Percentiles rank a stretch among this genome's conserved stretches.
Evolutionary conservation across 2,329 filamentous ascomycete genomes (phyloP).

Genomic region (Exophiala viscosa): DNA sequence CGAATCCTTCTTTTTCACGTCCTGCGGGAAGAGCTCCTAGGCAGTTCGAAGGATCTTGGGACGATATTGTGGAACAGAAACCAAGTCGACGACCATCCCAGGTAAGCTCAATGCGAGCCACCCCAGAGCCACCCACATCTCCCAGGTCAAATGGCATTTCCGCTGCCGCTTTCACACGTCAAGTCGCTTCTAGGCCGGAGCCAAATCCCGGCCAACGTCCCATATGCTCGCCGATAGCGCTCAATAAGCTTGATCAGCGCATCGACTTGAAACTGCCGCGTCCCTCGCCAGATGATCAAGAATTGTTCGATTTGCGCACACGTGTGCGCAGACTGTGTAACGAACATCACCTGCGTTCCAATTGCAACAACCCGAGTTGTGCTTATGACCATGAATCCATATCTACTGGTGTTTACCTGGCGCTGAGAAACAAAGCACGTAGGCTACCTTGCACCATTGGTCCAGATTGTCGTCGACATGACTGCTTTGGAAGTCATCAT

Average conservation of each 20-base stretch:
- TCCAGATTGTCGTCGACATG: constrained; percentile 40
- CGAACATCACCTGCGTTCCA: constrained; percentile 20
- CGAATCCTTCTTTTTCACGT: not conserved
- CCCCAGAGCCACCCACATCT: not conserved
- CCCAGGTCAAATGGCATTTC: constrained; percentile 4
- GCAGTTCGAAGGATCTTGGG: constrained; percentile 20
- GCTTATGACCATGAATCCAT: constrained; percentile 46
- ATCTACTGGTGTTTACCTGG: constrained; percentile 37
- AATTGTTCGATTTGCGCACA: constrained; percentile 14
- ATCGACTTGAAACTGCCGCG: constrained; percentile 22
- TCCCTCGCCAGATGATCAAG: constrained; percentile 7
- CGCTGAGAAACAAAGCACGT: constrained; percentile 45
- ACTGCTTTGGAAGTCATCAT: constrained; percentile 47
- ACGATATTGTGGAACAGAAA: constrained; percentile 14
- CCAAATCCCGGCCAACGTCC: constrained; percentile 16
- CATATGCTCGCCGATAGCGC: constrained; percentile 13
- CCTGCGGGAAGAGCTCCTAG: constrained; percentile 5
- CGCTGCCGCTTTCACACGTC: constrained; percentile 1
- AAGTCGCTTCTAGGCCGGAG: constrained; percentile 7
- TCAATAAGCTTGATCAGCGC: constrained; percentile 19
- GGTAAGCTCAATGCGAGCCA: constrained; percentile 6
- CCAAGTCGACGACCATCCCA: not conserved
- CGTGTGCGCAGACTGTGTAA: constrained; percentile 19
- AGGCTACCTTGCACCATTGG: constrained; percentile 41
- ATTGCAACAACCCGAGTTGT: constrained; percentile 32